These are phyloP conservation scores for Pseudogymnoascus sp. DNA, from an alignment of 2,329 filamentous ascomycete species.

Conservation along the genomic window DNA sequence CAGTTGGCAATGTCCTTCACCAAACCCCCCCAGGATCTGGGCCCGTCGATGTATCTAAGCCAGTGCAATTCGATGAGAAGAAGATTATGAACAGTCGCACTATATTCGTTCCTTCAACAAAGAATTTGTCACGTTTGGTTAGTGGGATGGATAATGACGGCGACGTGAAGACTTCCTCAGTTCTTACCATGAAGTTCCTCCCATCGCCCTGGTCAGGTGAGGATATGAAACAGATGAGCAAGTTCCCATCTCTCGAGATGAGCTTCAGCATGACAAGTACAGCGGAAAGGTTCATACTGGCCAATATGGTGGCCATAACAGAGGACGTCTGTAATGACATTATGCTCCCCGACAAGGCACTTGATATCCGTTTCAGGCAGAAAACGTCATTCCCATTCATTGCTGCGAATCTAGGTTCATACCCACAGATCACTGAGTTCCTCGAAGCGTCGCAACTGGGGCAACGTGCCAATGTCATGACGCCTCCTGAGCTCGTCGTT, in stretches of 20 bases:
- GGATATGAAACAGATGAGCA: constrained; percentile 16
- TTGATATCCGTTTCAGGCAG: constrained; percentile 28
- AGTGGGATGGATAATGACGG: background rate
- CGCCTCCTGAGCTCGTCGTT: constrained; percentile 22
- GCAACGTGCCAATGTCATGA: constrained; percentile 17
- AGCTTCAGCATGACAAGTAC: constrained; percentile 18
- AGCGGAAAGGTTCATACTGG: constrained; percentile 15
- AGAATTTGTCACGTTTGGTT: constrained; percentile 9
- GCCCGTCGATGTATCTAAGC: background rate
- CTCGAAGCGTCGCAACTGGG: constrained; percentile 19
- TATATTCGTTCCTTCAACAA: background rate
- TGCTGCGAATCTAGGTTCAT: constrained; percentile 12
- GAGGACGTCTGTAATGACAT: constrained; percentile 22
- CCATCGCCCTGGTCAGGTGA: constrained; percentile 11
- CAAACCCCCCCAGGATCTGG: background rate
- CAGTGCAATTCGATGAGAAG: background rate
- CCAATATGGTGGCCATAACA: constrained; percentile 21
- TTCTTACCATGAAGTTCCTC: constrained; percentile 11
- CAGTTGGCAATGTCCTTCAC: constrained; percentile 6
- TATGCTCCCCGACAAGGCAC: constrained; percentile 26
- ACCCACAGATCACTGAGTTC: constrained; percentile 17
- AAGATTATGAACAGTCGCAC: background rate
- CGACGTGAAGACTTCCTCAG: background rate
- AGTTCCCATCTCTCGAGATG: constrained; percentile 28
- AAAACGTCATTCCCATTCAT: constrained; percentile 19